phyloP scores from a whole-genome alignment of 2,329 filamentous ascomycete genomes.

The Ophiostoma sp. region DNA sequence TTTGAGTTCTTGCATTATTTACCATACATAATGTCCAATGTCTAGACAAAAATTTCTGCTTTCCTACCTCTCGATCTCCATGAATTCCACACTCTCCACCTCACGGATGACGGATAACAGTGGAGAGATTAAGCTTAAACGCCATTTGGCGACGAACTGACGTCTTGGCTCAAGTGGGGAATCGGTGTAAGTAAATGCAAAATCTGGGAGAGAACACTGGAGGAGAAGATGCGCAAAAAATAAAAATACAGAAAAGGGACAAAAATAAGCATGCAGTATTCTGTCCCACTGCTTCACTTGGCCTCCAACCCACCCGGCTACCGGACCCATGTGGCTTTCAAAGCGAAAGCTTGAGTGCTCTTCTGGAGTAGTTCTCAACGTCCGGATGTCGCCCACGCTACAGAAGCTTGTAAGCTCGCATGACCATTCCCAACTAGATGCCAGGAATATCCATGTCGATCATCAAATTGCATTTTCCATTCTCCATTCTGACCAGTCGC shows the following conservation, averaged over 20 bases:
- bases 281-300: too few relatives aligned
- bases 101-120: background rate
- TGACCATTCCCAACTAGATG: background rate
- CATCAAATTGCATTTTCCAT: background rate
- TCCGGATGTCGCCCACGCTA: background rate
- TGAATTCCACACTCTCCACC: background rate
- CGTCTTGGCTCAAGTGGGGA: constrained; percentile 7
- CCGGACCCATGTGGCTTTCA: background rate
- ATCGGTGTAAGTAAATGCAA: background rate
- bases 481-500: background rate
- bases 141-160: background rate
- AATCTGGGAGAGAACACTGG: too few relatives aligned
- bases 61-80: background rate
- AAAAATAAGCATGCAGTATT: background rate
- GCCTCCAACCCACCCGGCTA: background rate
- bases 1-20: too few relatives aligned
- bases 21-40: too few relatives aligned
- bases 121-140: background rate
- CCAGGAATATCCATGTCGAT: background rate
- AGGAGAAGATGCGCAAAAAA: background rate
- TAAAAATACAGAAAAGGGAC: background rate
- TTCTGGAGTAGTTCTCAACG: too few relatives aligned
- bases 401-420: background rate
- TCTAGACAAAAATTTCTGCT: too few relatives aligned
- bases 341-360: background rate